Percentiles rank a stretch among this genome's conserved stretches.
Evolutionary conservation across 805 yeast genomes (phyloP).

Genomic region (Metschnikowia amazonensis): DNA sequence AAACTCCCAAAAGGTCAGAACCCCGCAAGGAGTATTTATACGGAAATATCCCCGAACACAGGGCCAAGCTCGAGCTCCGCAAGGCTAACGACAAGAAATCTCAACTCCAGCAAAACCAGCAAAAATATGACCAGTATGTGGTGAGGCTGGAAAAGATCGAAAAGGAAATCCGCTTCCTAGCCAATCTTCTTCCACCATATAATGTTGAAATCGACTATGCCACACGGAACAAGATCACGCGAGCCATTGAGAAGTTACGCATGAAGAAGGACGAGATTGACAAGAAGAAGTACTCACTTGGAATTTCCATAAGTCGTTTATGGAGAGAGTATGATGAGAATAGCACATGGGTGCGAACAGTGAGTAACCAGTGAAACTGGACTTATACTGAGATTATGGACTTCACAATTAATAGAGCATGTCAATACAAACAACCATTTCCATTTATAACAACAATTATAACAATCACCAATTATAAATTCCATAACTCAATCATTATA

Average conservation of each 20-base stretch:
- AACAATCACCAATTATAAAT: no score
- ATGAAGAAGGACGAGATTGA: slow-evolving; percentile 40
- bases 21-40: slow-evolving; percentile 10
- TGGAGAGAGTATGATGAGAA: slow-evolving; percentile 42
- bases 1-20: background rate
- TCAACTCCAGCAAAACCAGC: slow-evolving; percentile 22
- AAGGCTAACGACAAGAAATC: slow-evolving; percentile 10
- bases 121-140: slow-evolving; percentile 32
- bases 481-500: no score
- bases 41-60: slow-evolving; percentile 20
- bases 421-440: no score
- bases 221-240: slow-evolving; percentile 37
- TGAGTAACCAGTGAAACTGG: slow-evolving; percentile 17
- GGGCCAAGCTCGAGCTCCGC: slow-evolving; percentile 11
- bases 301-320: slow-evolving; percentile 39
- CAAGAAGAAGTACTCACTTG: slow-evolving; percentile 39
- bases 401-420: no score
- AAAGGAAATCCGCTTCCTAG: slow-evolving; percentile 38
- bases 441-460: no score
- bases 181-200: slow-evolving; percentile 40
- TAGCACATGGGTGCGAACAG: slow-evolving; percentile 40
- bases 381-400: no score
- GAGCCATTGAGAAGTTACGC: slow-evolving; percentile 37
- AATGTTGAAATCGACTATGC: slow-evolving; percentile 42
- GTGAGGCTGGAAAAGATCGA: slow-evolving; percentile 34